Evolutionary conservation across 1,284 basidiomycete species (phyloP), one percentile per base, ranked within the genome.

Genomic region (Sporisorium exsertum): DNA sequence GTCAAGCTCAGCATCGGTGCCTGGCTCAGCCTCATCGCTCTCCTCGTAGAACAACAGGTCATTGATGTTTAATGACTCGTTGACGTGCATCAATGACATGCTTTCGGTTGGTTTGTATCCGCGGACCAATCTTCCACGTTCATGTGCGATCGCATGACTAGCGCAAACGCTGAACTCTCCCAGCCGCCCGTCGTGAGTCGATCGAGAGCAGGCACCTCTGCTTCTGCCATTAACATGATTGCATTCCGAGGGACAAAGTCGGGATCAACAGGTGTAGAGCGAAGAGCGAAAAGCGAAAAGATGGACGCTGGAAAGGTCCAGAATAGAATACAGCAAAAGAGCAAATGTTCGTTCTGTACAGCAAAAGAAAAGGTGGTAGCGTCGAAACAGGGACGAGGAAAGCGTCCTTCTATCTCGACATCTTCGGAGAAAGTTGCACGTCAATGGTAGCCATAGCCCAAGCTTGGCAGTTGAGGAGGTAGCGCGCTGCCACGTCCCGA

Each of bases 401-500:
- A 18, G 22, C 29, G 24, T 46, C 24, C 45, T 8, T 9, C 20
- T 6, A 12, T 12, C 9, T 46, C 9, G 45, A 15, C 24, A 27
- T 6, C 29, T 27, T 43, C 5, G n/a, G 16, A 43, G 5, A 3
- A 40, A 35, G 24, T 10, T 5, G 2, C 26, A 7, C 16, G 3
- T 63, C 51, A 69, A 29, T 56, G 63, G 33, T 70, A 66, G 33
- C 64, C 67, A 35, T 76, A 76, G 37, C 64, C 54, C 45, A 76
- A 43, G 52, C 42, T 64, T 15, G 75, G 78, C 55, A 78, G 61
- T 47, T 75, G 78, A n/a, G 75, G 72, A 22, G 77, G 77, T 12
- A 33, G 62, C 6, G 59, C 66, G 37, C 54, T 29, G 15, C 40
- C 32, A 5, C 58, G 52, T 8, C 64, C 62, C 12, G 65, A 22